Conservation (phyloP, 441 rosid species). For the Brassica hybrid region DNA sequence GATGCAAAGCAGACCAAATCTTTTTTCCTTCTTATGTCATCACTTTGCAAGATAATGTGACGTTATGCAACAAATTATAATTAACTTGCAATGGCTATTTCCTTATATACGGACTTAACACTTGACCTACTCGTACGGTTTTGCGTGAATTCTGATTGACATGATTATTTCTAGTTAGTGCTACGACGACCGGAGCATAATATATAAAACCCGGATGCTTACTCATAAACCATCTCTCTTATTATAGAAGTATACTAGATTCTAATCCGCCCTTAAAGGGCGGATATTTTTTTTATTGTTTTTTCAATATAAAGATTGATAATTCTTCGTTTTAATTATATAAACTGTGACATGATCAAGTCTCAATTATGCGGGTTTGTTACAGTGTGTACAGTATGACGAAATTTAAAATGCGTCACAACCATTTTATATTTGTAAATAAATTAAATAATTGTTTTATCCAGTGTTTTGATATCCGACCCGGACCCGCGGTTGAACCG, state of each 20-base stretch:
- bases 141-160: not conserved
- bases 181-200: not conserved
- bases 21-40: conserved; percentile 18
- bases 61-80: not conserved
- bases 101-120: not conserved
- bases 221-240: not conserved
- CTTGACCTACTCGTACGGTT: not conserved
- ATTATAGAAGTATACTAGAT: not conserved
- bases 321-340: too few relatives aligned
- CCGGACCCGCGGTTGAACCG: too few relatives aligned
- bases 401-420: too few relatives aligned
- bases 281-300: too few relatives aligned
- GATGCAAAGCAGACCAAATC: not conserved
- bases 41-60: conserved; percentile 11
- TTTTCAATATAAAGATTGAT: too few relatives aligned
- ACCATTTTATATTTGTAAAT: too few relatives aligned
- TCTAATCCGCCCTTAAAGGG: too few relatives aligned
- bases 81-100: not conserved
- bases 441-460: too few relatives aligned
- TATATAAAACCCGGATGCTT: not conserved
- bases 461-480: too few relatives aligned
- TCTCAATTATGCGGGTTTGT: too few relatives aligned
- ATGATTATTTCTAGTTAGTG: not conserved
- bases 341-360: too few relatives aligned
- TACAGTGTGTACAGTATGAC: too few relatives aligned